phyloP scores from a whole-genome alignment of 2,329 filamentous ascomycete genomes.

The Sclerotinia subarctica region DNA sequence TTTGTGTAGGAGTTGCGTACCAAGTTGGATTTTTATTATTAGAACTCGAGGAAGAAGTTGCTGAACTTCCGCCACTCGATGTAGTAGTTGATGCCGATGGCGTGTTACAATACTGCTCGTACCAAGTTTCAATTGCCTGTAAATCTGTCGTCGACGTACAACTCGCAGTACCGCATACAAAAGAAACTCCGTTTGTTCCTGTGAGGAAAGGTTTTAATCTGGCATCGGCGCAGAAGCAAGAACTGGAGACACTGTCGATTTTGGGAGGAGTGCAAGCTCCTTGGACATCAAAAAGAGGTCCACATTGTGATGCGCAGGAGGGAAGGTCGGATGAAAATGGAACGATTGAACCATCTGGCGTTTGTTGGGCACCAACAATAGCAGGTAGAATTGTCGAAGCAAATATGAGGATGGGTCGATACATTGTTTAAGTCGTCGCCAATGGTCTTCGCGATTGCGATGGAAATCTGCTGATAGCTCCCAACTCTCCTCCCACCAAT shows the following conservation, averaged over 20 bases:
- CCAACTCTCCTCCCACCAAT: background rate
- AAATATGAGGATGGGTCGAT: slow-evolving; percentile 19
- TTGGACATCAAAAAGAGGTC: slow-evolving; percentile 65
- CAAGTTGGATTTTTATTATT: slow-evolving; percentile 20
- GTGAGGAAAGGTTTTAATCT: slow-evolving; percentile 55
- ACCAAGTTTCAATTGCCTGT: slow-evolving; percentile 66
- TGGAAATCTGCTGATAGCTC: background rate
- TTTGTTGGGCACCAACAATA: slow-evolving; percentile 14
- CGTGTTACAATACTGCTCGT: slow-evolving; percentile 61
- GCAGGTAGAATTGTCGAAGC: slow-evolving; percentile 14
- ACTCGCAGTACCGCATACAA: slow-evolving; percentile 56
- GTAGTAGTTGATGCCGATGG: slow-evolving; percentile 36
- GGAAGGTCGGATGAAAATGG: slow-evolving; percentile 58
- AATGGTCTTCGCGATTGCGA: slow-evolving; percentile 9
- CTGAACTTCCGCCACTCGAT: slow-evolving; percentile 25
- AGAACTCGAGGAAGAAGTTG: slow-evolving; percentile 25
- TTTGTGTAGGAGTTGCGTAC: slow-evolving; percentile 12
- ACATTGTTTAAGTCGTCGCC: slow-evolving; percentile 2
- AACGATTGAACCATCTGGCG: slow-evolving; percentile 43
- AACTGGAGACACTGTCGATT: slow-evolving; percentile 53
- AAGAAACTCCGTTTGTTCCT: slow-evolving; percentile 54
- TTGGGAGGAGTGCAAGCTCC: slow-evolving; percentile 64
- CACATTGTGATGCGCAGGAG: slow-evolving; percentile 58
- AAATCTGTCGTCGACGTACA: slow-evolving; percentile 52
- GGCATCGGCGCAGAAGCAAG: slow-evolving; percentile 70